A percentile compares a stretch with the other conserved stretches of the same genome.
Conservation (phyloP, 345 rosid genomes). For the Eucalyptus tenuipes region DNA sequence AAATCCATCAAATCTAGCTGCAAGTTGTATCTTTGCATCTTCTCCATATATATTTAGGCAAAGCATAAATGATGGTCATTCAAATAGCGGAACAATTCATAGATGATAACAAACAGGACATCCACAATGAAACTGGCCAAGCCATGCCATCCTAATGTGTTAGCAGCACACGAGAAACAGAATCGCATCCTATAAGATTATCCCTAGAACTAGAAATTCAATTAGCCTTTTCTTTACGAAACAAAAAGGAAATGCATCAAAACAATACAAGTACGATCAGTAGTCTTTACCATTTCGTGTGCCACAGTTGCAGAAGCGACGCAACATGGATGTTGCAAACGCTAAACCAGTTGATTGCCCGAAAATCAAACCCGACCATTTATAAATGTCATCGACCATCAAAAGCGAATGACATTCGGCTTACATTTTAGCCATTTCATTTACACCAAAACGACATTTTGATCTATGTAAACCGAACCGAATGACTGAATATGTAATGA, state of each 20-base stretch:
- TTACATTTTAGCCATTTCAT: not conserved
- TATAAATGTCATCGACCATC: not conserved
- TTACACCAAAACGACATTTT: not conserved
- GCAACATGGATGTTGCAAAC: not conserved
- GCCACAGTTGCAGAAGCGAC: not conserved
- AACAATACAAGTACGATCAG: not conserved
- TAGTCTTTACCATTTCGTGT: not conserved
- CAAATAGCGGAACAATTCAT: not conserved
- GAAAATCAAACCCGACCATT: not conserved
- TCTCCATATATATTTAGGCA: not conserved
- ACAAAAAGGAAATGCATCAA: not conserved
- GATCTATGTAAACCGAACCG: not conserved
- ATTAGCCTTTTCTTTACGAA: not conserved
- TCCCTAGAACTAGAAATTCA: not conserved
- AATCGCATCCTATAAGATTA: not conserved
- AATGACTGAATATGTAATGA: not conserved
- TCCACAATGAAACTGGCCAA: not conserved
- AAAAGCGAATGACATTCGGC: not conserved
- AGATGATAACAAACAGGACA: not conserved
- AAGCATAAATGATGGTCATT: not conserved
- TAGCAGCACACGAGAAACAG: not conserved
- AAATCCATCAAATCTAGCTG: not conserved
- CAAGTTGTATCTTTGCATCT: not conserved
- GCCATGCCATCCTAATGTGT: not conserved
- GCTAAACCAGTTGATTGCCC: not conserved